phyloP scores from a whole-genome alignment of 2,329 filamentous ascomycete species.

The Phialophora chinensis region DNA sequence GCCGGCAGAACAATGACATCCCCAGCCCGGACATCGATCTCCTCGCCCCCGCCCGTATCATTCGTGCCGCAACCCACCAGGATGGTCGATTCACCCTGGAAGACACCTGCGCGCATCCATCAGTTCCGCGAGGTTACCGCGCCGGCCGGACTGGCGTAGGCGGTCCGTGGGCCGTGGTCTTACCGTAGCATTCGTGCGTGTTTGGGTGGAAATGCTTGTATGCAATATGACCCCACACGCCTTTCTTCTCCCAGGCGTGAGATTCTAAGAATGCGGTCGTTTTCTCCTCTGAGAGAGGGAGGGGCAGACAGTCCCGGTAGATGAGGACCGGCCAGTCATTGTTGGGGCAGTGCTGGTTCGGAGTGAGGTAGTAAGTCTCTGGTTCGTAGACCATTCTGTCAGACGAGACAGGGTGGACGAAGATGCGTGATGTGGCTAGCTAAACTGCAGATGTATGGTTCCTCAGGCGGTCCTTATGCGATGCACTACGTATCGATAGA shows the following conservation, averaged over 20 bases:
- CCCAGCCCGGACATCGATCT: conserved; percentile 40
- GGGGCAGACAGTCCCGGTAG: conserved; percentile 45
- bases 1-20: conserved; percentile 48
- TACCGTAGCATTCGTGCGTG: conserved; percentile 49
- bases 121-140: not conserved
- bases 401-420: not conserved
- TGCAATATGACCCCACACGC: conserved; percentile 41
- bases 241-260: conserved; percentile 45
- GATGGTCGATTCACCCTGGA: conserved; percentile 28
- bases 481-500: not conserved
- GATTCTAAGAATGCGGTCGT: conserved; percentile 41
- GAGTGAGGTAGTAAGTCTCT: conserved; percentile 39
- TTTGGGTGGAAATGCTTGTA: conserved; percentile 46
- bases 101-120: conserved; percentile 16
- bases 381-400: conserved; percentile 27
- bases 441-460: too few species aligned
- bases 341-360: conserved; percentile 44
- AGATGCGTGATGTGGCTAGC: too few species aligned
- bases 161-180: not conserved
- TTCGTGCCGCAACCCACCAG: conserved; percentile 44
- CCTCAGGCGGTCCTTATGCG: not conserved
- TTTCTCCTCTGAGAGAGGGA: conserved; percentile 39
- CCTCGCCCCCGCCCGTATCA: conserved; percentile 31
- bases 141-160: too few species aligned
- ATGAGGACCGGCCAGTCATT: conserved; percentile 46